Evolutionary conservation across 306 rosid genomes (phyloP), one percentile per base, ranked within the genome.

Genomic region (Cucumis sativus): DNA sequence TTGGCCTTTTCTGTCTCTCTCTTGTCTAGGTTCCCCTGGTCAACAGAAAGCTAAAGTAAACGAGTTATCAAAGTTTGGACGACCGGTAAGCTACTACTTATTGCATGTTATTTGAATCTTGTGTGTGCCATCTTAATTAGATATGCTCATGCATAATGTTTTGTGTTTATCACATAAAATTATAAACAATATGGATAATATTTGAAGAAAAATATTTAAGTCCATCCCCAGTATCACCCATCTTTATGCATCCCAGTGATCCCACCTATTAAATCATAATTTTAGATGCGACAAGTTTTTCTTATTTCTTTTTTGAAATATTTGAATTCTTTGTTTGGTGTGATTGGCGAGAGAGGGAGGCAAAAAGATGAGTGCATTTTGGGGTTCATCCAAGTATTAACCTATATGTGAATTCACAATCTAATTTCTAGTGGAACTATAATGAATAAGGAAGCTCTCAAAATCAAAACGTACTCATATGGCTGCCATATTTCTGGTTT

Each of bases 21-120:
- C 51, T 74, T 80, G 47, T 66, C 74, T 61, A 93, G 98, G 98
- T 82, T 86, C 73, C 80, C 97, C 97, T 12, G 96, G 93, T 63
- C 94, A 89, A 74, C 91, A 74, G 80, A 91, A 87, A 82, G 97
- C 96, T 75, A 93, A 88, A 86, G 79, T 84, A 67, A 81, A 92
- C 15, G 91, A 93, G 80, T 78, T 88, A 49, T 84, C 98, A 17
- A 93, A 91, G 85, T 93, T 93, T 60, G 98, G 97, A 77, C 96
- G 98, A 23, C 98, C 98, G 25, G 98, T 93, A 79, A 93, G 98
- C 87, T 51, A 16, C 80, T 74, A 33, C 51, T 56, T 74, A 43
- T 66, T 59, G 61, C 68, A 75, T 80, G 17, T 82, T 14, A 41
- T 71, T 49, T 72, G 57, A 79, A 58, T 18, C 35, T 57, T 77